Evolutionary conservation across 805 yeast species (phyloP), one percentile per base, ranked within the genome.

Genomic region (Hanseniaspora meyeri): DNA sequence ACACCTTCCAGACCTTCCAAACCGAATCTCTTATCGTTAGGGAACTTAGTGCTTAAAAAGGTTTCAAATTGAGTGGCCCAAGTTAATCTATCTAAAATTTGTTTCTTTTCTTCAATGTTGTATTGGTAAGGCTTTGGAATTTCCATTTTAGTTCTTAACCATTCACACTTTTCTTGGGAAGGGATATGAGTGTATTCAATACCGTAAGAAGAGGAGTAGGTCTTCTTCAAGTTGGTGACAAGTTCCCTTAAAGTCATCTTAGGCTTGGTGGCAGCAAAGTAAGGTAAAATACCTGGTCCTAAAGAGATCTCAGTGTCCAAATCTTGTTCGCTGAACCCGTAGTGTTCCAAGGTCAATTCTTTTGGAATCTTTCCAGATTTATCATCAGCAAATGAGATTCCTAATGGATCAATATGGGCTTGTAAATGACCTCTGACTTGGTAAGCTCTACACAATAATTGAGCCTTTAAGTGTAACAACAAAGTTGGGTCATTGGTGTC

Each of bases 1-100:
- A 87, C 85, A 50, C 95, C 77, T 75, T 93, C 99, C 62, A 95
- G 95, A 76, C 99, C 99, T 77, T 93, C 99, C 59, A 93, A 77
- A 72, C 98, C 98, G 68, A 93, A 93, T 74, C 99, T 86, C 77
- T 93, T 93, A 71, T 90, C 97, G 73, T 89, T 91, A 61, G 99
- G 97, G 79, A 88, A 93, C 74, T 93, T 93, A 58, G 96, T 83
- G 49, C 96, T 81, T 66, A 93, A 74, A 79, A 93, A 93, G 59
- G 85, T 74, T 76, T 93, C 99, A 67, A 93, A 93, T 51, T 89
- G 83, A 60, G 95, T 82, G 51, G 97, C 80, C 99, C 99, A 93
- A 71, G 91, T 87, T 67, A 93, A 75, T 69, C 99, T 83, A 73
- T 93, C 99, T 66, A 93, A 77, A 64, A 93, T 93, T 72, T 93